Evolutionary conservation across 345 rosid genomes (phyloP).

Genomic region (Melaleuca alternifolia): DNA sequence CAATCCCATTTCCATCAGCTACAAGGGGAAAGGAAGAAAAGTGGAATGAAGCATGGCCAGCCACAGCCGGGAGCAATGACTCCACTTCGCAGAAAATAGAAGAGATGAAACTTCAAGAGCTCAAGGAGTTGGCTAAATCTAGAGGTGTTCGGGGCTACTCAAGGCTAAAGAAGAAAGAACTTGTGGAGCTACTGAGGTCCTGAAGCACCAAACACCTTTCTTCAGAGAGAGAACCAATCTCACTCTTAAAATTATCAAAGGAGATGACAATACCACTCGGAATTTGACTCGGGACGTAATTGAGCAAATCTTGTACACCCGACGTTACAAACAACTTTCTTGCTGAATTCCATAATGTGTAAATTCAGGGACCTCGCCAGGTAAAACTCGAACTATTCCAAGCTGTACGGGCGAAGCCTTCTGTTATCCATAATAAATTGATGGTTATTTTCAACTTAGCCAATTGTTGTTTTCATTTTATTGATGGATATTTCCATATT

Average conservation of each 20-base stretch:
- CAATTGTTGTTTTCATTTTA: background rate
- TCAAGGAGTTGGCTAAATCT: conserved; percentile 58
- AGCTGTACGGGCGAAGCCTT: background rate
- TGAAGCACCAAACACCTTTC: background rate
- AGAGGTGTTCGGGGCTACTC: conserved; percentile 60
- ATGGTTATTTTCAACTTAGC: background rate
- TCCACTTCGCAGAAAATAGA: conserved; percentile 14
- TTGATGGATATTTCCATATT: background rate
- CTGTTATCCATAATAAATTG: background rate
- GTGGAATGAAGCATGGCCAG: conserved; percentile 1
- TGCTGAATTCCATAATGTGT: background rate
- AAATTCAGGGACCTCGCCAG: background rate
- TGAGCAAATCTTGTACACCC: background rate
- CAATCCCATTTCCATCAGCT: conserved; percentile 18
- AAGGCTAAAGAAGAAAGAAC: conserved; percentile 46
- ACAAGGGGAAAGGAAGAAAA: conserved; percentile 6
- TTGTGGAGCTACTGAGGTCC: conserved; percentile 29
- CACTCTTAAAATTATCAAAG: background rate
- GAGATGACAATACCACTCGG: background rate
- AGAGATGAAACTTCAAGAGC: conserved; percentile 52
- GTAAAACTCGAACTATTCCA: background rate
- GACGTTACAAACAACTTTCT: background rate
- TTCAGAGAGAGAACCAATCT: background rate
- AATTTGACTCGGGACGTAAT: background rate
- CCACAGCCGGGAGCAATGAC: background rate